These are phyloP conservation scores for Coleophoma crateriformis DNA, from an alignment of 2,329 filamentous ascomycete species.

Conservation along the genomic window DNA sequence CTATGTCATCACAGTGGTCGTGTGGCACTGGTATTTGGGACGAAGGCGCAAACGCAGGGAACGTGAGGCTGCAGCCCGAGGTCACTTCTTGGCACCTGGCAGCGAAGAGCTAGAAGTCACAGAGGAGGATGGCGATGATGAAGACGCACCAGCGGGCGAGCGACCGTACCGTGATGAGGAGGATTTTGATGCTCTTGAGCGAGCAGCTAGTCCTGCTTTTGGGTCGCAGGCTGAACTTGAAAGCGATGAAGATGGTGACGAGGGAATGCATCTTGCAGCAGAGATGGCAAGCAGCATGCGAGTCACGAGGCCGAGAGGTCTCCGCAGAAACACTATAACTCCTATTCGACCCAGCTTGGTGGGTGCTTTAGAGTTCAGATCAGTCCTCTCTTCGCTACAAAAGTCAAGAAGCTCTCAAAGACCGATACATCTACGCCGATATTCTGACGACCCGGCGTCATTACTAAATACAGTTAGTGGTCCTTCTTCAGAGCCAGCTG, in stretches of 20 bases:
- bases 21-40: constrained; percentile 83
- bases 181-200: constrained; percentile 24
- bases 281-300: constrained; percentile 94
- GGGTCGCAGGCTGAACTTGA: constrained; percentile 28
- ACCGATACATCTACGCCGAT: constrained; percentile 62
- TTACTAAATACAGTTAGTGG: constrained; percentile 25
- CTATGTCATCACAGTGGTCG: constrained; percentile 83
- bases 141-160: constrained; percentile 37
- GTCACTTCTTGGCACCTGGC: constrained; percentile 61
- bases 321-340: constrained; percentile 68
- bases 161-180: constrained; percentile 21
- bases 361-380: constrained; percentile 88
- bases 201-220: constrained; percentile 33
- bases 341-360: constrained; percentile 90
- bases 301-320: constrained; percentile 62
- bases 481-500: constrained; percentile 38
- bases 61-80: constrained; percentile 66
- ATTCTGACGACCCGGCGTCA: constrained; percentile 51
- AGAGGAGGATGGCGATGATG: constrained; percentile 59
- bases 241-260: constrained; percentile 46
- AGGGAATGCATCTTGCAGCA: constrained; percentile 63
- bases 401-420: constrained; percentile 72
- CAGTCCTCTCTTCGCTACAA: constrained; percentile 81
- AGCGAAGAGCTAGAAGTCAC: constrained; percentile 48
- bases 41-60: constrained; percentile 54